A percentile compares a stretch with the other conserved stretches of the same genome.
These are phyloP conservation scores for Cutaneotrichosporon dermatis DNA, from an alignment of 1,284 basidiomycete genomes.

Conservation along the genomic window DNA sequence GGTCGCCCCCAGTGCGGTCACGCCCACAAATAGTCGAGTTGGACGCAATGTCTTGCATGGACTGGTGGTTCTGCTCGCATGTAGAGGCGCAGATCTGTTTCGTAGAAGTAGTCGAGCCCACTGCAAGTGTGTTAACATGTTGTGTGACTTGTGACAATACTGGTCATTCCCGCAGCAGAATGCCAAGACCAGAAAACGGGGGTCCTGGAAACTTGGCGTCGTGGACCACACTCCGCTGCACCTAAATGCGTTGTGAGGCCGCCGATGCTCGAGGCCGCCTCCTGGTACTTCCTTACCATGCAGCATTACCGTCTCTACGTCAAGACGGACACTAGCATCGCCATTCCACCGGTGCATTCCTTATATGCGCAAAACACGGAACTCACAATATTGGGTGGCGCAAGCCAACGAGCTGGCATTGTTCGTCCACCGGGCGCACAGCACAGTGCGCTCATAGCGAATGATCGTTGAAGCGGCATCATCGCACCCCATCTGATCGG, in stretches of 20 bases:
- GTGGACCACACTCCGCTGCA: too few species aligned
- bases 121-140: background rate
- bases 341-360: too few species aligned
- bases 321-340: too few species aligned
- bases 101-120: conserved; percentile 14
- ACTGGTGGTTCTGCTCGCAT: conserved; percentile 38
- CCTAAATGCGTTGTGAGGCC: too few species aligned
- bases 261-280: too few species aligned
- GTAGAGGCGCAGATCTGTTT: conserved; percentile 43
- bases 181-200: too few species aligned
- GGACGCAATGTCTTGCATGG: conserved; percentile 28
- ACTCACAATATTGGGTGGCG: background rate
- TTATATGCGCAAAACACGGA: background rate
- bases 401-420: conserved; percentile 29
- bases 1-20: conserved; percentile 12
- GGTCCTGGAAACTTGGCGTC: conserved; percentile 24
- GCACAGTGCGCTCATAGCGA: conserved; percentile 40
- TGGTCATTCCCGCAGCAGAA: too few species aligned
- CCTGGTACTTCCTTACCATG: too few species aligned
- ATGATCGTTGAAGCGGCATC: conserved; percentile 25
- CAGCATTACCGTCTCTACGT: too few species aligned
- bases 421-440: conserved; percentile 43
- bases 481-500: conserved; percentile 27
- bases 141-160: too few species aligned
- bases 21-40: conserved; percentile 23